Conservation (phyloP, 83 land plant genomes). For the Picea abies region DNA sequence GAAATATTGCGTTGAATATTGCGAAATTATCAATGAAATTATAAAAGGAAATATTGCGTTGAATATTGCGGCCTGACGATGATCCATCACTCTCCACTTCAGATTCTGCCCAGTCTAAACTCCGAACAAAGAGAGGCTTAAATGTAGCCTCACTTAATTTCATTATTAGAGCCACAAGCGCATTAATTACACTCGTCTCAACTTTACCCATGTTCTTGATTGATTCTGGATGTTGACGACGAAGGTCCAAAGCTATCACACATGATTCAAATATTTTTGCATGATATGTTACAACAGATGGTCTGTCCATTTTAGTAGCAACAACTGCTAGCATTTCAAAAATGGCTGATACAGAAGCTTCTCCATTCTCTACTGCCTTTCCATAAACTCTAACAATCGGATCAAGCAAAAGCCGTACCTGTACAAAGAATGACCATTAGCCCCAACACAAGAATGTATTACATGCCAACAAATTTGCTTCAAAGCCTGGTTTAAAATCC, state of each 20-base stretch:
- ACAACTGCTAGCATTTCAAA: slow-evolving; percentile 65
- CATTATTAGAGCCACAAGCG: slow-evolving; percentile 63
- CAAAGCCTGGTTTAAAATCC: not conserved
- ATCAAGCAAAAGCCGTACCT: slow-evolving; percentile 83
- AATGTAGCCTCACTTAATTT: slow-evolving; percentile 92
- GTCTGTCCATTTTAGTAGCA: slow-evolving; percentile 64
- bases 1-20: too few relatives aligned
- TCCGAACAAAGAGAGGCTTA: slow-evolving; percentile 77
- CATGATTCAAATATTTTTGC: slow-evolving; percentile 65
- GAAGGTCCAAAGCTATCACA: slow-evolving; percentile 76
- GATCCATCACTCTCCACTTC: slow-evolving; percentile 23
- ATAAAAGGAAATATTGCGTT: slow-evolving; percentile 76
- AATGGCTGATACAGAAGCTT: slow-evolving; percentile 40
- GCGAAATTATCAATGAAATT: slow-evolving; percentile 75
- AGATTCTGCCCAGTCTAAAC: slow-evolving; percentile 86
- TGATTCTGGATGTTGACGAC: slow-evolving; percentile 61
- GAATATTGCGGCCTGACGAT: slow-evolving; percentile 26
- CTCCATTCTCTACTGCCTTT: slow-evolving; percentile 59
- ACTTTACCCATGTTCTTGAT: slow-evolving; percentile 48
- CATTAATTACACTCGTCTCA: slow-evolving; percentile 60
- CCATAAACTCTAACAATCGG: slow-evolving; percentile 62
- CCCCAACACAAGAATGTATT: not conserved
- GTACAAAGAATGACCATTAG: slow-evolving; percentile 5
- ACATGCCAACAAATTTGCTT: slow-evolving; percentile 1
- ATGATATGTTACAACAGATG: slow-evolving; percentile 67